Conservation (phyloP, 2,329 filamentous ascomycete genomes). For the Fragosphaeria purpurea region DNA sequence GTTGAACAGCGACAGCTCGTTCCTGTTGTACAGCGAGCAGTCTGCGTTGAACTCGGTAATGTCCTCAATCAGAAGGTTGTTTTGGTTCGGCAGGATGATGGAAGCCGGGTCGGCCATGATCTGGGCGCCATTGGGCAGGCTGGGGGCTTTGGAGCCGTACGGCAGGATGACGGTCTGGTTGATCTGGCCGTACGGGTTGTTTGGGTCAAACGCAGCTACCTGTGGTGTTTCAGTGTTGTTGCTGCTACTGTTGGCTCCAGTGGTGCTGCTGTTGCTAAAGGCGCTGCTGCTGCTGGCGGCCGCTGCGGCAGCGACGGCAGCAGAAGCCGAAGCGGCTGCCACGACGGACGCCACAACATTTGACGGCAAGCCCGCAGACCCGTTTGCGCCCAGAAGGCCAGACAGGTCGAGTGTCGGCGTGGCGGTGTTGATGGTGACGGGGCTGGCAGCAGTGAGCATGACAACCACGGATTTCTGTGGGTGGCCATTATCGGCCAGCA, state of each 20-base stretch:
- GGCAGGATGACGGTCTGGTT: conserved; percentile 26
- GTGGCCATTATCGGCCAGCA: conserved; percentile 26
- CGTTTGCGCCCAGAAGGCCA: conserved; percentile 7
- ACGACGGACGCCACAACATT: conserved; percentile 1
- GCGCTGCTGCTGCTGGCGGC: conserved; percentile 5
- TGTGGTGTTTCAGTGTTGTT: neutral
- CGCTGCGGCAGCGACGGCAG: conserved; percentile 10
- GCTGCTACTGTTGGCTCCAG: neutral
- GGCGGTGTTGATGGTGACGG: conserved; percentile 24
- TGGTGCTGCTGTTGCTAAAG: neutral
- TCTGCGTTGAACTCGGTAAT: conserved; percentile 22
- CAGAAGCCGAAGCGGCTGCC: conserved; percentile 8
- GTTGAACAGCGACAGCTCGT: conserved; percentile 20
- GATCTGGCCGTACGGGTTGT: conserved; percentile 24
- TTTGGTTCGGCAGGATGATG: conserved; percentile 26
- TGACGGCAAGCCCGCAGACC: neutral
- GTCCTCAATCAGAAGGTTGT: conserved; percentile 24
- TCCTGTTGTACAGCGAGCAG: conserved; percentile 20
- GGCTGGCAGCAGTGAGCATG: conserved; percentile 27
- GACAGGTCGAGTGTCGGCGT: conserved; percentile 16
- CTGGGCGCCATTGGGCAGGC: conserved; percentile 18
- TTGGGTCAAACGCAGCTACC: conserved; percentile 19
- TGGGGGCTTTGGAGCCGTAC: conserved; percentile 21
- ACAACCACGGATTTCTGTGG: conserved; percentile 24
- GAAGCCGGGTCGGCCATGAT: conserved; percentile 27